Conservation (phyloP, 371 early-diverging fungal genomes). For the Mortierella sp. region DNA sequence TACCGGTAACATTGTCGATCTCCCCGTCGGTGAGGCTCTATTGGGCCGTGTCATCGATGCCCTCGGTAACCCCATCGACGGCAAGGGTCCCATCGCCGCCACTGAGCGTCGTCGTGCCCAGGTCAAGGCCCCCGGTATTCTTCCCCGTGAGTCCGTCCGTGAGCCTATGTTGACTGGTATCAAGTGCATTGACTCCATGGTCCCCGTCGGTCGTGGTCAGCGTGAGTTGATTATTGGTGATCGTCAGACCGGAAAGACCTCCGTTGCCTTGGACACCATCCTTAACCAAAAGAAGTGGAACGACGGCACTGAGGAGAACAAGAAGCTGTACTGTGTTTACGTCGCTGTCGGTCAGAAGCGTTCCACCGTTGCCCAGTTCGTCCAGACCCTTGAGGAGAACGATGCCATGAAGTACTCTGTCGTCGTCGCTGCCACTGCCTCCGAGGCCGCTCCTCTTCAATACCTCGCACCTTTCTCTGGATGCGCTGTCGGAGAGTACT, state of each 20-base stretch:
- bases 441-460: conserved; percentile 96
- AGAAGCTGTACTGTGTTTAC: conserved; percentile 97
- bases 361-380: conserved; percentile 97
- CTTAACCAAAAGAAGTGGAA: conserved; percentile 98
- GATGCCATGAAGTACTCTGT: conserved; percentile 95
- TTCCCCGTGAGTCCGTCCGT: conserved; percentile 96
- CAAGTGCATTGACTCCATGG: conserved; percentile 98
- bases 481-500: conserved; percentile 96
- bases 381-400: conserved; percentile 92
- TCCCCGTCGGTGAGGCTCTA: conserved; percentile 91
- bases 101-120: conserved; percentile 88
- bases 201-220: conserved; percentile 98
- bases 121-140: conserved; percentile 98
- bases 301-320: conserved; percentile 83
- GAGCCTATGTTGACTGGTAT: conserved; percentile 98
- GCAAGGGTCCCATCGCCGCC: conserved; percentile 92
- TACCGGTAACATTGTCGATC: conserved; percentile 97
- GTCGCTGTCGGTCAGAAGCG: conserved; percentile 97
- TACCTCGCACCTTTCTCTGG: conserved; percentile 97
- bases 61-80: conserved; percentile 97
- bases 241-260: conserved; percentile 98
- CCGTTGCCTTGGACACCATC: conserved; percentile 95
- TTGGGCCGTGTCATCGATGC: conserved; percentile 97
- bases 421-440: conserved; percentile 96
- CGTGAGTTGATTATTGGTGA: conserved; percentile 99